These are phyloP conservation scores for Paraphoma sp. DNA, from an alignment of 2,329 filamentous ascomycete species.

Conservation along the genomic window DNA sequence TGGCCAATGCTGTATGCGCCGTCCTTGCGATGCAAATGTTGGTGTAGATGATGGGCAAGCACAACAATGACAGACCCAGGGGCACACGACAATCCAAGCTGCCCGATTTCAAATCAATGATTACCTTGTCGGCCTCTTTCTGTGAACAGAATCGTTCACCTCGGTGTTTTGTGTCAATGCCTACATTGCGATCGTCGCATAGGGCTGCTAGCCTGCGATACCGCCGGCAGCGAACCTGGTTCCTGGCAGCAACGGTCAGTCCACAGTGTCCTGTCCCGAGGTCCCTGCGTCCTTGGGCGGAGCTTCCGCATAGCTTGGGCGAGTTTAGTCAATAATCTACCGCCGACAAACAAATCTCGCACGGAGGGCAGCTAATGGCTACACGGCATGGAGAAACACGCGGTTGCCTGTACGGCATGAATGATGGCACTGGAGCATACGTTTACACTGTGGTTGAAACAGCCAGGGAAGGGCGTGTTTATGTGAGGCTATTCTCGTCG, in stretches of 20 bases:
- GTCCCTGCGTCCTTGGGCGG: background rate
- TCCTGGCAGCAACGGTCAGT: background rate
- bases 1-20: no score
- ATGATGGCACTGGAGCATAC: background rate
- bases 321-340: background rate
- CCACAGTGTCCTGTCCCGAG: background rate
- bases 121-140: background rate
- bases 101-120: background rate
- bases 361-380: background rate
- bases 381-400: background rate
- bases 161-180: background rate
- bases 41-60: no score
- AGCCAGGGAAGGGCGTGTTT: background rate
- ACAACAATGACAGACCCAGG: no score
- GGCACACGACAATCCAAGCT: background rate
- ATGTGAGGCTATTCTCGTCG: background rate
- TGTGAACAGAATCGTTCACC: background rate
- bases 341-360: slow-evolving; percentile 3
- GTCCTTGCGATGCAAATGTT: no score
- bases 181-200: background rate
- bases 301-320: background rate
- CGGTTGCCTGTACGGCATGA: background rate
- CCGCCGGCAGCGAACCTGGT: background rate
- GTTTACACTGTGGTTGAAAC: slow-evolving; percentile 1
- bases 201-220: background rate